Evolutionary conservation across 2,329 filamentous ascomycete genomes (phyloP), one percentile per base, ranked within the genome.

Genomic region (Endoconidiophora laricicola): DNA sequence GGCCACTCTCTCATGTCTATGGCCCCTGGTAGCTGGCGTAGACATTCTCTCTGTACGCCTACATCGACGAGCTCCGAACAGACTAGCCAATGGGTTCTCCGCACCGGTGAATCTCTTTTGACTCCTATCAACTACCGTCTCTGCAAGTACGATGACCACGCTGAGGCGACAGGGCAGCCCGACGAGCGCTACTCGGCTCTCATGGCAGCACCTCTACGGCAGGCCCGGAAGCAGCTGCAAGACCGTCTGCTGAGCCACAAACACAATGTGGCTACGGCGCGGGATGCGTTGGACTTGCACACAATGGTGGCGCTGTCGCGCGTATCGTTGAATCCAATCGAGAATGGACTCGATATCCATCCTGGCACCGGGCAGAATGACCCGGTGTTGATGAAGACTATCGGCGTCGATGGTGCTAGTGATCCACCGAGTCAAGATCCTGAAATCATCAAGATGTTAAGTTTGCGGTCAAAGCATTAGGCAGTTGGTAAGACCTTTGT

Each of bases 361-460:
- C 65, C 66, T 0, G 58, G 60, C n/a, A 68, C 66, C 6, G 55
- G 60, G 3, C 62, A 61, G 48, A 62, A 67, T 20, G 66, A 69
- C 26, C 64, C 64, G 0, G 60, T 68, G 14, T 40, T 69, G 14
- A 57, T 58, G 33, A 57, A 56, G 0, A 57, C 57, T 20, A 60
- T 54, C 37, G 58, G 60, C 16, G 49, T 55, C 1, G 58, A 56
- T 9, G 48, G 54, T 18, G 53, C 55, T 10, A 59, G 55, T 51
- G 55, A 63, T 26, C 66, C 66, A 6, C 66, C 66, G 4, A 69
- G 66, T 38, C 66, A 69, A 52, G 63, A 69, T 36, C 57, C 56
- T 3, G 56, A 54, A 5, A 59, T 66, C 7, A 59, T 63, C 54
- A 60, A 52, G 47, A 52, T 54, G 52, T 38, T 56, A 23, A 55